A percentile compares a stretch with the other conserved stretches of the same genome.
phyloP scores from a whole-genome alignment of 495 filamentous ascomycete genomes.

The Xylaria grammica region DNA sequence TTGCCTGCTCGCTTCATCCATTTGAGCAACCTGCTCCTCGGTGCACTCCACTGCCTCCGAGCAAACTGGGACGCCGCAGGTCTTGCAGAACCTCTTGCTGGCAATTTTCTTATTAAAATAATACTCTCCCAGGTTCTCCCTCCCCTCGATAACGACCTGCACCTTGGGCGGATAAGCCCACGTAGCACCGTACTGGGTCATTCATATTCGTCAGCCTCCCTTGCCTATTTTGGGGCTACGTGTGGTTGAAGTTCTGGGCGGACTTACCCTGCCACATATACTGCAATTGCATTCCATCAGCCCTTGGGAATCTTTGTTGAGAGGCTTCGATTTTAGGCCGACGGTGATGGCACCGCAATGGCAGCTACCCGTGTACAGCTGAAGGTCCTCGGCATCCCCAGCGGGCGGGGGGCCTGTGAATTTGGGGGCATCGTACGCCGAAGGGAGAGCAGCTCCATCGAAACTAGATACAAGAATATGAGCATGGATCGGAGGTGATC shows the following conservation, averaged over 20 bases:
- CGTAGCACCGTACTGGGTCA: slow-evolving; percentile 27
- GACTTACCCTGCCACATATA: slow-evolving; percentile 46
- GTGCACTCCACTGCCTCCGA: slow-evolving; percentile 20
- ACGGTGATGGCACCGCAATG: slow-evolving; percentile 56
- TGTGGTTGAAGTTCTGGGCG: neutral
- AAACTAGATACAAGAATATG: slow-evolving; percentile 27
- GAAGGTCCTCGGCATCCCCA: slow-evolving; percentile 40
- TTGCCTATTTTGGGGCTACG: slow-evolving; percentile 6
- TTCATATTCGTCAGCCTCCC: slow-evolving; percentile 26
- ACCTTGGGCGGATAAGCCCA: slow-evolving; percentile 44
- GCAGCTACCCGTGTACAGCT: slow-evolving; percentile 55
- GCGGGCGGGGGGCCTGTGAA: slow-evolving; percentile 49
- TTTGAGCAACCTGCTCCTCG: slow-evolving; percentile 23
- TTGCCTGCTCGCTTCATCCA: slow-evolving; percentile 28
- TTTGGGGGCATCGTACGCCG: slow-evolving; percentile 36
- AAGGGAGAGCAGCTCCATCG: slow-evolving; percentile 39
- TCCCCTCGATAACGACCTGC: slow-evolving; percentile 39
- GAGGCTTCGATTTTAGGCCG: slow-evolving; percentile 43
- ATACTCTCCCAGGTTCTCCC: slow-evolving; percentile 45
- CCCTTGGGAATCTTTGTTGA: slow-evolving; percentile 34
- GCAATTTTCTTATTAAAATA: slow-evolving; percentile 32
- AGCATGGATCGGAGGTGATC: neutral
- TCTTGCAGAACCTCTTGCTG: slow-evolving; percentile 50
- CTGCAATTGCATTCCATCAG: slow-evolving; percentile 53
- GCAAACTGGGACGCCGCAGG: slow-evolving; percentile 45